Evolutionary conservation across 495 filamentous ascomycete genomes (phyloP), one percentile per base, ranked within the genome.

Genomic region (Pseudotulostoma volvatum): DNA sequence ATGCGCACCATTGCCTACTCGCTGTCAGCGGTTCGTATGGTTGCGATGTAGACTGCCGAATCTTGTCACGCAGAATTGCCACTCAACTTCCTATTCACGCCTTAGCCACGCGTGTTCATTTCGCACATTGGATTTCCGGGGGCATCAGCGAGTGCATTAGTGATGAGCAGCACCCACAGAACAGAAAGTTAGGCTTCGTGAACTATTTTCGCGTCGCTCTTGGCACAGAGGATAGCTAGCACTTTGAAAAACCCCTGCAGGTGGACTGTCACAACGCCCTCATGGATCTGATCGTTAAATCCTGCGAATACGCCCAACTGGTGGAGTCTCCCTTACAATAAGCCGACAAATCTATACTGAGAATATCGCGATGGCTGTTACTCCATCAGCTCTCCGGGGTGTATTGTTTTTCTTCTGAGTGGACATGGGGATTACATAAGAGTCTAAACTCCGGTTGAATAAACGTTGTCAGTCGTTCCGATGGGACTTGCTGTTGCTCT

Each of bases 81-180:
- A 47, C 53, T 42, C 40, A 45, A 23, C 38, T 41, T 16, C 39
- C 28, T 42, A n/a, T 42, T 54, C 46, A 37, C 37, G 44, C 41
- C 45, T 53, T 48, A 36, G 42, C 35, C 39, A 33, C 41, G 40
- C 41, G 39, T 41, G 35, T 34, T 39, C 41, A 39, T 41, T 45
- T 30, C 32, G 34, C 28, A 14, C 53, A 25, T 44, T 48, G 40
- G 48, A 44, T 47, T 52, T 45, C 56, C 31, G 43, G 38, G 48
- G 57, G 60, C 63, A 64, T 67, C 66, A 73, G 70, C 71, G 73
- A 77, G 74, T 69, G 66, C 57, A 69, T 65, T 66, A 73, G 73
- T 68, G 64, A 61, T 57, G 41, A 28, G 23, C 23, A 28, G 23
- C 23, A 28, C 11, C 5, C 5, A 28, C 11, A 28, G 23, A n/a